phyloP scores from a whole-genome alignment of 176 grass and related monocot species.

The Hyparrhenia diplandra region DNA sequence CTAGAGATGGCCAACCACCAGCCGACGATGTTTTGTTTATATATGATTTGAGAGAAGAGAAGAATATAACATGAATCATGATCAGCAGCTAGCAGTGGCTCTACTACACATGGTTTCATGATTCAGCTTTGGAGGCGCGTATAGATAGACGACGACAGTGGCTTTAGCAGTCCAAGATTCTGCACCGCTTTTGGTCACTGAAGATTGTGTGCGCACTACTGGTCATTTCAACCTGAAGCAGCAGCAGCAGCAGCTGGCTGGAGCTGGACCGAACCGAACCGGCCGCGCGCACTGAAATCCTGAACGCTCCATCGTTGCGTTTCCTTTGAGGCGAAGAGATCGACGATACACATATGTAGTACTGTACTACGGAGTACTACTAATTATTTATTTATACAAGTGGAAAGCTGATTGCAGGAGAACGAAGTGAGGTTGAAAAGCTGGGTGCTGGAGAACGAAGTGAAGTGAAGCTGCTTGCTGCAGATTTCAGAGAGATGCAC shows the following conservation, averaged over 20 bases:
- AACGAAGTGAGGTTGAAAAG: neutral
- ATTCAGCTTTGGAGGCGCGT: neutral
- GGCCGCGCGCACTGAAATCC: neutral
- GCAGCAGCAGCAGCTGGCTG: neutral
- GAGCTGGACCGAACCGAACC: neutral
- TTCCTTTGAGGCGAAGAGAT: conserved; percentile 9
- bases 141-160: neutral
- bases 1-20: neutral
- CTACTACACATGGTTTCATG: neutral
- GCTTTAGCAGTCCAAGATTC: conserved; percentile 40
- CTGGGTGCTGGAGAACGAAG: neutral
- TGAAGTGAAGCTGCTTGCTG: neutral
- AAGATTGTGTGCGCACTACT: conserved; percentile 9
- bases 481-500: neutral
- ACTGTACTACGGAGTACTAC: no score
- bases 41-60: neutral
- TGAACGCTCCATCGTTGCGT: neutral
- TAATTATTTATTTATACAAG: neutral
- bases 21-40: neutral
- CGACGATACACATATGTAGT: neutral
- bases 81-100: neutral
- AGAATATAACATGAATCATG: neutral
- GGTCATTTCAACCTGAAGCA: neutral
- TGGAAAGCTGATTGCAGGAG: neutral
- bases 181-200: conserved; percentile 21